phyloP scores from a whole-genome alignment of 2,329 filamentous ascomycete species.

The Ophiostoma australiae region DNA sequence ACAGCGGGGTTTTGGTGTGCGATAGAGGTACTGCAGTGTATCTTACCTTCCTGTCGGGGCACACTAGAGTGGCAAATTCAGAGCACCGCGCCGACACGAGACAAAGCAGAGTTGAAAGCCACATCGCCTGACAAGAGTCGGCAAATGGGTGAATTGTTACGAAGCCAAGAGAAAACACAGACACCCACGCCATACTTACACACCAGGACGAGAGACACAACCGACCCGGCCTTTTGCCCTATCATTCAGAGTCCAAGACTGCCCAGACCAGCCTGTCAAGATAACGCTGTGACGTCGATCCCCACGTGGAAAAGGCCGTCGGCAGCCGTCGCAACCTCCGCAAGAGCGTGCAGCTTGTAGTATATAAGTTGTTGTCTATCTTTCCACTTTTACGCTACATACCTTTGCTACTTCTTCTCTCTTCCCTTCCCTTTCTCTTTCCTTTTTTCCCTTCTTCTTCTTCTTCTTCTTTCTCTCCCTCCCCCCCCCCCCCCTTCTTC shows the following conservation, averaged over 20 bases:
- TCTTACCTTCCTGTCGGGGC: background rate
- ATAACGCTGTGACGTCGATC: slow-evolving; percentile 16
- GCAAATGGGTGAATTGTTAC: background rate
- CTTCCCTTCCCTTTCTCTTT: background rate
- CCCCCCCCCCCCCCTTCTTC: background rate
- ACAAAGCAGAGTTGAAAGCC: background rate
- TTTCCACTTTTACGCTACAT: background rate
- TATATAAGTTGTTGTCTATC: background rate
- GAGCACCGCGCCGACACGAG: background rate
- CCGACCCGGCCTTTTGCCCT: background rate
- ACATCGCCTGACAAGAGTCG: background rate
- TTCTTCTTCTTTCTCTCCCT: background rate
- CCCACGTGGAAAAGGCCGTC: slow-evolving; percentile 13
- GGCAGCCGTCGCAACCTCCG: slow-evolving; percentile 13
- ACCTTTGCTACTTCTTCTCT: background rate
- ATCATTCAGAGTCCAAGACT: background rate
- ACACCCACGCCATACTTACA: background rate
- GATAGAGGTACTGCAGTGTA: background rate
- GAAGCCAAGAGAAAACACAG: background rate
- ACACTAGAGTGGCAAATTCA: background rate
- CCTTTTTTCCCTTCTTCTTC: background rate
- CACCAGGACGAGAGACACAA: background rate
- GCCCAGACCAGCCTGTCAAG: background rate
- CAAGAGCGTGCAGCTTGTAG: background rate
- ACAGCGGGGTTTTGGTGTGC: background rate